Conservation (phyloP, 257 asterid species). For the Thymus mandschuricus region DNA sequence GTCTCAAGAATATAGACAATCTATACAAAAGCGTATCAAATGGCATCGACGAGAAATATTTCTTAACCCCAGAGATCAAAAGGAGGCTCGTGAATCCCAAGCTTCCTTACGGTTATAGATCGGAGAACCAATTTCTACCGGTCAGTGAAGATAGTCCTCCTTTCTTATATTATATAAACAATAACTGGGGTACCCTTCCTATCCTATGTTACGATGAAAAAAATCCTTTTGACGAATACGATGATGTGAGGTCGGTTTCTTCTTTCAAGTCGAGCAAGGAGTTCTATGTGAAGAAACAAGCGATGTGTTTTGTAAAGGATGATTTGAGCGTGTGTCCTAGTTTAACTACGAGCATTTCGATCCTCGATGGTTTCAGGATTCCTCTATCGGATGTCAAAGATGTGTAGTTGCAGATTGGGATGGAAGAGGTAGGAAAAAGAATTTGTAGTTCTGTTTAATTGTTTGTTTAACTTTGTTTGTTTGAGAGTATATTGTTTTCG, state of each 20-base stretch:
- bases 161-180: too few relatives aligned
- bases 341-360: not conserved
- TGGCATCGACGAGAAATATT: not conserved
- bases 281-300: not conserved
- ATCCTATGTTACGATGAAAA: too few relatives aligned
- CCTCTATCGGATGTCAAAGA: not conserved
- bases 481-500: not conserved
- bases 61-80: not conserved
- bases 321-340: not conserved
- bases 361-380: not conserved
- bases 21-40: constrained; percentile 20
- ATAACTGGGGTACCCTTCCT: too few relatives aligned
- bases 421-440: constrained; percentile 6
- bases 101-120: constrained; percentile 20
- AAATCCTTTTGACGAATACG: too few relatives aligned
- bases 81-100: constrained; percentile 21
- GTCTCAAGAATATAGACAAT: constrained; percentile 23
- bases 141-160: not conserved
- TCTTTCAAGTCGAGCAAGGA: too few relatives aligned
- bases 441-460: too few relatives aligned
- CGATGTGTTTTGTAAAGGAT: not conserved
- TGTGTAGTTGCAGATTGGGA: not conserved
- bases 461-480: too few relatives aligned
- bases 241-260: too few relatives aligned
- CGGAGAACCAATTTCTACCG: not conserved